Evolutionary conservation across 257 asterid genomes (phyloP), one percentile per base, ranked within the genome.

Genomic region (Dorcoceras hygrometricum): DNA sequence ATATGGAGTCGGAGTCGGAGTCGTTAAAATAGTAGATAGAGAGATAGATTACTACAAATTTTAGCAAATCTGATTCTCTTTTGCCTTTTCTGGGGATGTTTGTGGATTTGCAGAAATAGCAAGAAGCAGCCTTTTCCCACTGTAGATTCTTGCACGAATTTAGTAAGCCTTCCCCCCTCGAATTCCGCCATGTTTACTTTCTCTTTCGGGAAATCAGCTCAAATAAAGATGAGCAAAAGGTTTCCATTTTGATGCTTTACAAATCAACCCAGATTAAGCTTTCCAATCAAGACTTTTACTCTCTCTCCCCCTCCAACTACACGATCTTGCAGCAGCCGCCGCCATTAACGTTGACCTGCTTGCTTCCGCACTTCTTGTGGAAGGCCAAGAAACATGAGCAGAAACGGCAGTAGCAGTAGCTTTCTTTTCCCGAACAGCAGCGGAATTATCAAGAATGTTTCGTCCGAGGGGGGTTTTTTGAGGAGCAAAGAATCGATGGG

Each of bases 381-480:
- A 25, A 19, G 53, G 23, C 66, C 83, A 22, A 73, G 76, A 57
- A 76, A 77, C 57, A 68, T 73, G 74, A 76, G 72, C 57, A 71
- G 43, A 10, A 46, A 16, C 22, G 22, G 54, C 22, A 46, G 20
- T 43, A 78, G 61, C 63, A 56, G 76, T 12, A 70, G 79, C 65
- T 70, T 70, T 66, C 83, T 62, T 20, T 58, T 62, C 51, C 60
- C 74, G 25, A 68, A 39, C 51, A 34, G 34, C 51, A 59, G 25
- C 26, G 59, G 8, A 63, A 31, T 26, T 43, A 63, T 69, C 24
- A 86, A 76, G 80, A 71, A 70, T 39, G 59, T 56, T 65, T 70
- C 81, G 68, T 29, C 68, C 48, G 87, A 79, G 23, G 82, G 77
- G 8, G 89, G 83, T 8, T 77, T 76, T 63, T 39, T 48, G 8